Conservation (phyloP, 2,329 filamentous ascomycete species). For the Rhynchosporium agropyri region DNA sequence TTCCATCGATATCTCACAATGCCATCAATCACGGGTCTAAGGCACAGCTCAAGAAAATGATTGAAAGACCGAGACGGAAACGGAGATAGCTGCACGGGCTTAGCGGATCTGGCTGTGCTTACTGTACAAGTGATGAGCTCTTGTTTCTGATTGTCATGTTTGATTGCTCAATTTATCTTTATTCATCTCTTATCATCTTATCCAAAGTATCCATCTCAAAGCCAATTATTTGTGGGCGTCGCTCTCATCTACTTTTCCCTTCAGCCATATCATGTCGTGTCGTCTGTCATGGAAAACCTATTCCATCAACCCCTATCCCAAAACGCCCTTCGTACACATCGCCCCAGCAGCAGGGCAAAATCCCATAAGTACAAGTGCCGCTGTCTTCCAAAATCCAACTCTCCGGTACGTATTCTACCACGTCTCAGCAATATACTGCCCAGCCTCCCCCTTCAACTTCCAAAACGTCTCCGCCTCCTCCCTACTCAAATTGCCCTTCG, state of each 20-base stretch:
- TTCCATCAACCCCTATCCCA: background rate
- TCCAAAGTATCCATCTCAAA: constrained; percentile 4
- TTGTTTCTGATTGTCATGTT: background rate
- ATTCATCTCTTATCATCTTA: background rate
- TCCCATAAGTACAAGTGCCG: constrained; percentile 5
- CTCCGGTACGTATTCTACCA: constrained; percentile 49
- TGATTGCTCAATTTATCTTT: constrained; percentile 6
- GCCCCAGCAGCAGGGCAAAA: constrained; percentile 1
- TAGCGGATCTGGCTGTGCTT: background rate
- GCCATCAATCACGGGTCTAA: background rate
- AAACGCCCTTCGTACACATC: constrained; percentile 5
- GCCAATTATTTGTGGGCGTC: background rate
- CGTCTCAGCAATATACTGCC: constrained; percentile 91
- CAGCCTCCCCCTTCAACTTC: constrained; percentile 86
- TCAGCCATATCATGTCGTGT: no score
- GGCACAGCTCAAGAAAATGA: background rate
- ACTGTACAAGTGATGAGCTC: background rate
- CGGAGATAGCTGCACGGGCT: constrained; percentile 10
- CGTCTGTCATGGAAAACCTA: background rate
- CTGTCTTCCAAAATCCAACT: background rate
- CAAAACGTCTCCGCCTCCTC: constrained; percentile 88
- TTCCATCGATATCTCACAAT: no score
- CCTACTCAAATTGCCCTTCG: constrained; percentile 82
- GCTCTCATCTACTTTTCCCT: background rate
- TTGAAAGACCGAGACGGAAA: no score